Evolutionary conservation across 225 moss, liverwort and hornwort genomes (phyloP).

Genomic region (Polytrichum formosum): DNA sequence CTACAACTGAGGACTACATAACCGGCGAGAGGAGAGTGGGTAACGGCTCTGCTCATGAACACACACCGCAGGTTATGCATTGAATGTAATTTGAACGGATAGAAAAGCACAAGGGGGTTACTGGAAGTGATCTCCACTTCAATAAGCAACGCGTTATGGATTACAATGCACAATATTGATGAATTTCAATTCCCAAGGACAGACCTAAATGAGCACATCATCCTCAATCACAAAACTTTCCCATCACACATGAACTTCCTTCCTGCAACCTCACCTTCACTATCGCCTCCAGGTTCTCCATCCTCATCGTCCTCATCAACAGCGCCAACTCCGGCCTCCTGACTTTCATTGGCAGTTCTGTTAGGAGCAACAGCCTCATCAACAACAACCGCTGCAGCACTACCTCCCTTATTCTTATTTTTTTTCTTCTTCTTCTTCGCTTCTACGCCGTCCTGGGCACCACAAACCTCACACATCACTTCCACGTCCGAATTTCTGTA

Average conservation of each 20-base stretch:
- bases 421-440: slow-evolving; percentile 47
- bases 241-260: too few relatives aligned
- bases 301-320: slow-evolving; percentile 49
- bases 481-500: slow-evolving; percentile 5
- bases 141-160: too few relatives aligned
- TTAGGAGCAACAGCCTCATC: slow-evolving; percentile 5
- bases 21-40: background rate
- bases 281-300: slow-evolving; percentile 24
- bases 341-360: slow-evolving; percentile 5
- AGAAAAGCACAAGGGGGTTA: too few relatives aligned
- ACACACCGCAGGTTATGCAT: too few relatives aligned
- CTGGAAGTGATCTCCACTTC: too few relatives aligned
- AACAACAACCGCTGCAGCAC: slow-evolving; percentile 14
- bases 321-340: slow-evolving; percentile 9
- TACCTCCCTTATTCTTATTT: slow-evolving; percentile 40
- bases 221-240: background rate
- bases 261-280: slow-evolving; percentile 22
- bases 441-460: slow-evolving; percentile 25
- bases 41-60: too few relatives aligned
- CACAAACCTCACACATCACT: background rate
- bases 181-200: too few relatives aligned
- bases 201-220: background rate
- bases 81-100: too few relatives aligned
- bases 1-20: background rate
- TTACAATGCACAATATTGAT: background rate